phyloP scores from a whole-genome alignment of 108 stramenopile species.

The Chaetoceros muelleri region DNA sequence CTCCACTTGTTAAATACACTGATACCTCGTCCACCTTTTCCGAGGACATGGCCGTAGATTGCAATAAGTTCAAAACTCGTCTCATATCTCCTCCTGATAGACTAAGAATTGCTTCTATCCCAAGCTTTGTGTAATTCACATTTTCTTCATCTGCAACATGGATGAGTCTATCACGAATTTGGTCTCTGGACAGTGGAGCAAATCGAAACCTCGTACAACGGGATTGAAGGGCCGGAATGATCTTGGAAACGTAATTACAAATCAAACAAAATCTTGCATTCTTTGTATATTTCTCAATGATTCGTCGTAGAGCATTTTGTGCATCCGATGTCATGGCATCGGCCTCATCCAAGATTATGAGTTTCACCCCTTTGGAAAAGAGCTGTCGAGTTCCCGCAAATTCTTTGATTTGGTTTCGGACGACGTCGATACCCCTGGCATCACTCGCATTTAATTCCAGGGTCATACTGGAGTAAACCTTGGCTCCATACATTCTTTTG shows the following conservation, averaged over 20 bases:
- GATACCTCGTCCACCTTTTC: slow-evolving; percentile 37
- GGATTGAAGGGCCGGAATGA: slow-evolving; percentile 90
- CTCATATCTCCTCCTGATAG: slow-evolving; percentile 85
- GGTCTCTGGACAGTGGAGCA: slow-evolving; percentile 67
- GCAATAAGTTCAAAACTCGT: slow-evolving; percentile 83
- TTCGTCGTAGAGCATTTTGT: slow-evolving; percentile 81
- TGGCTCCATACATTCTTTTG: slow-evolving; percentile 84
- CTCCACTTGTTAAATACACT: slow-evolving; percentile 79
- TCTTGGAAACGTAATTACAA: slow-evolving; percentile 94
- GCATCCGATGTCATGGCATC: slow-evolving; percentile 94
- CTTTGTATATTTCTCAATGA: slow-evolving; percentile 89
- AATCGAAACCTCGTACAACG: slow-evolving; percentile 95
- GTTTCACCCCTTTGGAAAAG: slow-evolving; percentile 73
- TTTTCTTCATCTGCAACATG: slow-evolving; percentile 62
- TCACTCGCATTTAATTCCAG: slow-evolving; percentile 85
- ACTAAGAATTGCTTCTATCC: slow-evolving; percentile 60
- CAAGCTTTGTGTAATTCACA: slow-evolving; percentile 47
- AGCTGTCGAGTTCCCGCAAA: slow-evolving; percentile 91
- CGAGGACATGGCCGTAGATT: slow-evolving; percentile 77
- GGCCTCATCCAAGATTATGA: slow-evolving; percentile 90
- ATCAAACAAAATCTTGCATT: slow-evolving; percentile 94
- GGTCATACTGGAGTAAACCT: slow-evolving; percentile 74
- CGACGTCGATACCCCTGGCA: slow-evolving; percentile 84
- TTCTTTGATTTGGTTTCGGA: slow-evolving; percentile 92
- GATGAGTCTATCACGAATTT: slow-evolving; percentile 67